Evolutionary conservation across 2,329 filamentous ascomycete genomes (phyloP).

Genomic region (Cladophialophora psammophila): DNA sequence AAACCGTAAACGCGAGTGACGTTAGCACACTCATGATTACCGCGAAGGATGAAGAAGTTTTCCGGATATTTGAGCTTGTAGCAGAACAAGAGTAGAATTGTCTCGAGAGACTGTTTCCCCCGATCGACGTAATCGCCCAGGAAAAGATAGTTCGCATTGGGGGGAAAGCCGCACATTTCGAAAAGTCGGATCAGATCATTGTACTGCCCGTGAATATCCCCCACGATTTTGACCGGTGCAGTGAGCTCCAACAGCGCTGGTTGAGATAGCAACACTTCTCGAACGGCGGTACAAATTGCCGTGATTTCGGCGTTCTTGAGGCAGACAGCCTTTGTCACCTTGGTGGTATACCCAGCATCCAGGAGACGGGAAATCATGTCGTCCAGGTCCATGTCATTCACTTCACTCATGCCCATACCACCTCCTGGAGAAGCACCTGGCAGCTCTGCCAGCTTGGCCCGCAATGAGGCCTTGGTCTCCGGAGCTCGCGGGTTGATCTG

Average conservation of each 20-base stretch:
- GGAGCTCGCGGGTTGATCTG: constrained; percentile 69
- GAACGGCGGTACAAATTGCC: constrained; percentile 86
- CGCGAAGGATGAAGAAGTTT: constrained; percentile 98
- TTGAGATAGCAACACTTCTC: constrained; percentile 89
- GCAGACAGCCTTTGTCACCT: constrained; percentile 96
- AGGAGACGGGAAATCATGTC: constrained; percentile 95
- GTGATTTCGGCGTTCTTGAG: constrained; percentile 97
- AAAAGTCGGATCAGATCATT: constrained; percentile 96
- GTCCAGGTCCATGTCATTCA: constrained; percentile 92
- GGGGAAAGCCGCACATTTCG: constrained; percentile 97
- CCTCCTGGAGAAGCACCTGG: constrained; percentile 57
- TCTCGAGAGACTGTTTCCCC: constrained; percentile 94
- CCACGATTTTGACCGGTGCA: constrained; percentile 96
- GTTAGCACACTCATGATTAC: constrained; percentile 98
- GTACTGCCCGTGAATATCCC: constrained; percentile 96
- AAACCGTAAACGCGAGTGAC: constrained; percentile 99
- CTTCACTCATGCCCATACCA: constrained; percentile 81
- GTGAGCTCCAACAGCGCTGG: constrained; percentile 90
- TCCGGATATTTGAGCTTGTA: constrained; percentile 99
- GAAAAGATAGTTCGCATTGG: constrained; percentile 90
- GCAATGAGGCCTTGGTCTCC: constrained; percentile 48
- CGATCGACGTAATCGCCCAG: constrained; percentile 96
- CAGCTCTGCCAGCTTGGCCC: constrained; percentile 42
- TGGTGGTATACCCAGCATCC: constrained; percentile 93
- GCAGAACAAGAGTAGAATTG: constrained; percentile 88